Base-by-base conservation (phyloP, 495 filamentous ascomycete species). In the Xylaria grammica region DNA sequence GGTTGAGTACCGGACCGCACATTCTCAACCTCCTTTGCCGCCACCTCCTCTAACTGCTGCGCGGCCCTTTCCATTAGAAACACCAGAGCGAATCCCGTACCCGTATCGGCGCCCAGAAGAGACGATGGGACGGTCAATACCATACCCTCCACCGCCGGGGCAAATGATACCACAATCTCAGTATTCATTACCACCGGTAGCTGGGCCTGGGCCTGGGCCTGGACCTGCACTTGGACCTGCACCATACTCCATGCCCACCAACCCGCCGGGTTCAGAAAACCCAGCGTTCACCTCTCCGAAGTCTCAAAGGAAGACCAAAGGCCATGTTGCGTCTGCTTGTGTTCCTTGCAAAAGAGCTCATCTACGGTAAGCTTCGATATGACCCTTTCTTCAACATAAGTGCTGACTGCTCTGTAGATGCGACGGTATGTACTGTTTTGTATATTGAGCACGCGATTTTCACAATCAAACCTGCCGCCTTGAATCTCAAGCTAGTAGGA, bases 281-380 rank as follows among this genome's bases (percentile, higher is more conserved):
- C 72, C 72, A 22, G 71, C 78, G 3, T 79, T 75, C 42, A 69
- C 74, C 6, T 82, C 82, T 45, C 79, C 82, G n/a, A 91, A 89
- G 66, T 80, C 89, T 7, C 91, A 92, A 17, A 85, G 93, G 67
- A 91, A 94, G 69, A 89, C 93, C 8, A 99, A 98, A 72, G 92
- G 92, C 13, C 95, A 99, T 80, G 95, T 99, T 51, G 92, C 94
- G 38, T 97, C 94, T 36, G 95, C 95, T 19, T 99, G 95, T 74
- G 90, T 97, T 60, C 96, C 97, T 71, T 99, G 95, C 81, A 97
- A 97, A 75, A 93, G 89, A 77, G 96, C 96, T 63, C 95, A 99
- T 84, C 80, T 99, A 64, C 79, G 84, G 83, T 85, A 77, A 67
- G 77, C 74, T 57, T 15, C 22, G 60, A 64, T 52, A 26, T 32